Evolutionary conservation across 1,284 basidiomycete species (phyloP), one percentile per base, ranked within the genome.

Genomic region (Naganishia cerealis): DNA sequence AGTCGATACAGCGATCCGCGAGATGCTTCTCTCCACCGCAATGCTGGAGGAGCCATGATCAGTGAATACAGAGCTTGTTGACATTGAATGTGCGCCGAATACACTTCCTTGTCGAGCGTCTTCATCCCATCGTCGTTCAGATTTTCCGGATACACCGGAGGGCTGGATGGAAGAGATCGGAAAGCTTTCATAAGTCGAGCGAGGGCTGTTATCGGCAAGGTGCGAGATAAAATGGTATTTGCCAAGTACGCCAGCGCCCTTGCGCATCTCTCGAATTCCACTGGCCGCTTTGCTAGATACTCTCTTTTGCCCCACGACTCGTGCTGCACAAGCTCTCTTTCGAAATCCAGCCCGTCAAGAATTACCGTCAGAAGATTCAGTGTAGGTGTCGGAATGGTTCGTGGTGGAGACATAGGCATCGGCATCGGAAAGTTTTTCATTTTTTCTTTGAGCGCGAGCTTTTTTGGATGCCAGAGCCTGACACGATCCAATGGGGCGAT

Each of bases 391-490:
- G 79, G 80, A 10, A 80, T 77, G 16, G 77, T 69, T 10, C 74
- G 73, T 7, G 79, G 79, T n/a, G 80, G 79, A 2, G 77, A 76
- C 15, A 77, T 76, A 7, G 78, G 75, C 15, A 77, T 53, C 13
- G 80, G 78, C 42, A 77, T 65, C 6, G 80, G 78, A 70, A 81
- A 80, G 21, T 75, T 75, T 24, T 74, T 72, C 67, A 80, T 73
- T 33, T 77, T 77, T 53, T 79, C 76, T 38, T 74, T 72, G 4
- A 77, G 69, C 0, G 75, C 73, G 3, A 77, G 68, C 24, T 78
- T 73, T 29, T 72, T 67, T 0, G 80, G 80, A 71, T 81, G 80
- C 80, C 80, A 81, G 5, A 81, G 74, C 63, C 78, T 78, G 36
- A 80, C 68, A 24, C 77, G 70, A 52, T 78, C 79, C 36, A 79